phyloP scores from a whole-genome alignment of 2,329 filamentous ascomycete species.

The Trichoderma arundinaceum region DNA sequence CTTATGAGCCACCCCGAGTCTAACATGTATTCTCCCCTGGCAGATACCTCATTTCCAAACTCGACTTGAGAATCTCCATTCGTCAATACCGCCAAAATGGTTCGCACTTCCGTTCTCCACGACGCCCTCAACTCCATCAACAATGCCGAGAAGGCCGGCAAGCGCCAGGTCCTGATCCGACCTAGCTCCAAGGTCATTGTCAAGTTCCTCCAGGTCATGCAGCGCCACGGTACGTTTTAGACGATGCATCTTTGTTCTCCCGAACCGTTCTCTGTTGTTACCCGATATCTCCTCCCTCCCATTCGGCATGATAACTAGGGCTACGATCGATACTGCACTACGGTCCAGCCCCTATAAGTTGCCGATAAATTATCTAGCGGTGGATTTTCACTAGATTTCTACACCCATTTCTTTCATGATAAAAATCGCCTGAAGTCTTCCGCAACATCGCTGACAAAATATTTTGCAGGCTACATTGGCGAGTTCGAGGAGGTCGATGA shows the following conservation, averaged over 20 bases:
- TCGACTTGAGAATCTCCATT: constrained; percentile 80
- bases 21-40: constrained; percentile 55
- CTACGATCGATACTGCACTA: constrained; percentile 78
- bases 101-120: constrained; percentile 99
- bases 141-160: constrained; percentile 99
- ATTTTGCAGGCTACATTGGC: constrained; percentile 87
- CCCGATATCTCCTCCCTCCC: constrained; percentile 35
- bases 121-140: constrained; percentile 99
- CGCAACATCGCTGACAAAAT: constrained; percentile 77
- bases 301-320: constrained; percentile 99
- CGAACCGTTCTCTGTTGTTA: neutral
- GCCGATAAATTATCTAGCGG: constrained; percentile 89
- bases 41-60: constrained; percentile 69
- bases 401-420: constrained; percentile 51
- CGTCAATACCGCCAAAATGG: constrained; percentile 80
- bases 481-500: constrained; percentile 99
- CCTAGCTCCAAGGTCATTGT: constrained; percentile 99
- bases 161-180: constrained; percentile 98
- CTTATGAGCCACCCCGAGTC: constrained; percentile 65
- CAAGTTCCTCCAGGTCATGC: constrained; percentile 99
- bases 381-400: constrained; percentile 92
- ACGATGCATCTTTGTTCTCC: constrained; percentile 16
- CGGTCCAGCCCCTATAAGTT: constrained; percentile 99
- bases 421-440: constrained; percentile 82
- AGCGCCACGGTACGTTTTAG: constrained; percentile 89